Base-by-base conservation (phyloP, 2,329 filamentous ascomycete genomes). In the Xylariaceae sp. region DNA sequence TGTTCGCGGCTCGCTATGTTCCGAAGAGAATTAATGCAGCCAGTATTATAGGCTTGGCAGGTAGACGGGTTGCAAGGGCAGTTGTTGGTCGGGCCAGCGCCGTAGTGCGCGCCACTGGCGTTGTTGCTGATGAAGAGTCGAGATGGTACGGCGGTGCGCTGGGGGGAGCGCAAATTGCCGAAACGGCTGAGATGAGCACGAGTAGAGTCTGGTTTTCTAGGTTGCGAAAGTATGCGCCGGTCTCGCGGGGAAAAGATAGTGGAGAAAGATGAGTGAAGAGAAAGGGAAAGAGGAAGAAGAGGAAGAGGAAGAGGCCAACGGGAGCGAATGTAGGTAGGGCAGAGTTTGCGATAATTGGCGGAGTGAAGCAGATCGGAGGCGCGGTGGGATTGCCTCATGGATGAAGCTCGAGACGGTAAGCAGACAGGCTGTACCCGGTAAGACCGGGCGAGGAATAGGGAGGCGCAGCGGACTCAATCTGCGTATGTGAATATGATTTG, bases 301-400 rank as follows among this genome's bases (percentile, higher is more conserved):
- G 41, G 19, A 43, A 43, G 41, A 43, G 3, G 41, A 43, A 6
- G 19, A 43, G 7, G 26, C 47, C 19, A 19, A 19, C 19, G 19
- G 19, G 19, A 19, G 19, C 35, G 35, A 37, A 11, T 9, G 8
- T 37, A 37, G 5, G 43, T n/a, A 3, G 43, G 11, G 43, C 43
- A 29, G 43, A 32, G 4, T 27, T 31, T 26, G 39, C 39, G 40
- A 47, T 30, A 37, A 31, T 35, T 30, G 11, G 45, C 40, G 26
- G 39, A 48, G 41, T 34, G 26, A 40, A 56, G 44, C 2, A 34
- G 46, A 40, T 50, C 50, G n/a, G 26, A 29, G 2, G 41, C 30
- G 44, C 26, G 52, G 41, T 40, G 29, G 47, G 45, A 54, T 19
- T 32, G 50, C 50, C 43, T 60, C 56, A 60, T 60, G 43, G 56